Evolutionary conservation across 352 stramenopile genomes (phyloP).

Genomic region (Pythium periplocum): DNA sequence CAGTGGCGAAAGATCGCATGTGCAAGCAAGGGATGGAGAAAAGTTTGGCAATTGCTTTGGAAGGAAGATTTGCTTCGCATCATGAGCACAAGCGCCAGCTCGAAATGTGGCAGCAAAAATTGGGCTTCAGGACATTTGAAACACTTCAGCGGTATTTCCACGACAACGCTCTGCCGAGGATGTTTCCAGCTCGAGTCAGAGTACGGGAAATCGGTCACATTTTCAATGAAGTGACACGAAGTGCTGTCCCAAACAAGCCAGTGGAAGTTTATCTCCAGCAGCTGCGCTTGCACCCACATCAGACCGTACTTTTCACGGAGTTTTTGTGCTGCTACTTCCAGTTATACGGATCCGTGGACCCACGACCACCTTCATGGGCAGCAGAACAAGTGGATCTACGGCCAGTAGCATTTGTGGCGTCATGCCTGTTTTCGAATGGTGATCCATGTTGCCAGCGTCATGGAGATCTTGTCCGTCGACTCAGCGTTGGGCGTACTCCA

Average conservation of each 20-base stretch:
- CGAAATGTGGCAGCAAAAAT: slow-evolving; percentile 63
- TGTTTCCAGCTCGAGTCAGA: slow-evolving; percentile 46
- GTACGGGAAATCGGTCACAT: slow-evolving; percentile 32
- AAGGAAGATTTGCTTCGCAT: slow-evolving; percentile 48
- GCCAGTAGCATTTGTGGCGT: slow-evolving; percentile 52
- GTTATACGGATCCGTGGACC: slow-evolving; percentile 37
- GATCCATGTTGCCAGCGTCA: slow-evolving; percentile 40
- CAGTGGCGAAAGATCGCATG: slow-evolving; percentile 35
- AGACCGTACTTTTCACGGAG: slow-evolving; percentile 48
- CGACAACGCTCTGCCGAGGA: slow-evolving; percentile 33
- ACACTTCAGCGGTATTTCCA: slow-evolving; percentile 56
- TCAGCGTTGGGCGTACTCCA: slow-evolving; percentile 52
- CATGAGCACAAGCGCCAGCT: slow-evolving; percentile 56
- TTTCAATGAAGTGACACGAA: slow-evolving; percentile 36
- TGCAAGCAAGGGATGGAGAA: slow-evolving; percentile 44
- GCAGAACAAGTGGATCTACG: slow-evolving; percentile 36
- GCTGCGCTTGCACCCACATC: slow-evolving; percentile 34
- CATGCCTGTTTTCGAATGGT: slow-evolving; percentile 64
- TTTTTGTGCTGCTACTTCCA: slow-evolving; percentile 72
- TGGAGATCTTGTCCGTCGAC: slow-evolving; percentile 47
- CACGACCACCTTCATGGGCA: slow-evolving; percentile 7
- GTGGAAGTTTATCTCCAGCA: slow-evolving; percentile 58
- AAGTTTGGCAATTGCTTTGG: slow-evolving; percentile 37
- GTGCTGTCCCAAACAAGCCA: slow-evolving; percentile 36
- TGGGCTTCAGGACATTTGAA: slow-evolving; percentile 49